Percentiles rank a stretch among this genome's conserved stretches.
Conservation (phyloP, 2,329 filamentous ascomycete genomes). For the Fusarium ambrosium region DNA sequence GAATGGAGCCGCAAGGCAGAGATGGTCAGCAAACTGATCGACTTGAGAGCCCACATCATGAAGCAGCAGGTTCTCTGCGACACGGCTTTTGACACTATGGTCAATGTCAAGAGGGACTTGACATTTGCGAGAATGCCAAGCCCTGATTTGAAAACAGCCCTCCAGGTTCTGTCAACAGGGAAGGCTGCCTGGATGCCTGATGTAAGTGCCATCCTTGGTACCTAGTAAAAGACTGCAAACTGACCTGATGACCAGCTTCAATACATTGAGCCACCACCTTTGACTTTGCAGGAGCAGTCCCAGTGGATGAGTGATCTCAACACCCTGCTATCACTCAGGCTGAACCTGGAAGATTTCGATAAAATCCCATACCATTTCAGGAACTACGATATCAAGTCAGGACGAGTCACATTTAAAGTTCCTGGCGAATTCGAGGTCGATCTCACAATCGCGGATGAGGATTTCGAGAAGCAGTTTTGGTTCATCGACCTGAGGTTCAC, state of each 20-base stretch:
- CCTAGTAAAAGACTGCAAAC: conserved; percentile 44
- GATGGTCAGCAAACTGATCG: conserved; percentile 88
- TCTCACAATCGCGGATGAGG: conserved; percentile 89
- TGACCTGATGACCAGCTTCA: conserved; percentile 67
- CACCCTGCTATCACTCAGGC: conserved; percentile 82
- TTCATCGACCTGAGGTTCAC: conserved; percentile 92
- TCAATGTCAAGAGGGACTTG: conserved; percentile 80
- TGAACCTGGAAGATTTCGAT: conserved; percentile 88
- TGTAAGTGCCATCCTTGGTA: conserved; percentile 60
- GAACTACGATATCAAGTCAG: conserved; percentile 83
- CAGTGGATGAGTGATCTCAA: conserved; percentile 85
- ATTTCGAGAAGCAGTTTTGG: conserved; percentile 86
- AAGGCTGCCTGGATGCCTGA: conserved; percentile 84
- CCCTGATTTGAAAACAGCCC: conserved; percentile 90
- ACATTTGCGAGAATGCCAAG: conserved; percentile 82
- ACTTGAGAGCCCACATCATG: conserved; percentile 82
- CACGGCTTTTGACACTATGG: conserved; percentile 71
- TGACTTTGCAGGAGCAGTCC: conserved; percentile 79
- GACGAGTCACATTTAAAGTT: conserved; percentile 91
- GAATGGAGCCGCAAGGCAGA: conserved; percentile 88
- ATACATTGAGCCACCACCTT: conserved; percentile 80
- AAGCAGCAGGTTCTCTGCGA: conserved; percentile 72
- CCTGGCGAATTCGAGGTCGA: conserved; percentile 92
- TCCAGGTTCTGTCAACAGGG: conserved; percentile 86
- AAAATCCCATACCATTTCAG: conserved; percentile 80